Evolutionary conservation across 1,139 yeast genomes (phyloP).

Genomic region (Candida sp.): DNA sequence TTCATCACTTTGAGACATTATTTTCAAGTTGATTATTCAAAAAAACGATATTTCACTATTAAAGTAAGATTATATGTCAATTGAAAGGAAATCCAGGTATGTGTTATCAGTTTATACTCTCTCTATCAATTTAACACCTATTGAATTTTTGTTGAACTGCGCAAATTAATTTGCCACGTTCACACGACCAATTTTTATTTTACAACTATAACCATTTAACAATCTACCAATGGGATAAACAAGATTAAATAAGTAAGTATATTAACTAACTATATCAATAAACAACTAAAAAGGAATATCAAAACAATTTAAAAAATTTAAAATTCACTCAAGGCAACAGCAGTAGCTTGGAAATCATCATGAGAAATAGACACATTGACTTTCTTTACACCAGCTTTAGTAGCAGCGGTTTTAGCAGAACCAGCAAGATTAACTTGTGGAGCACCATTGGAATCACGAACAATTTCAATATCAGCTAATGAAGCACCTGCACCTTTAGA

Average conservation of each 20-base stretch:
- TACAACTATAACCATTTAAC: background rate
- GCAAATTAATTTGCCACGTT: background rate
- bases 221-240: too few species aligned
- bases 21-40: background rate
- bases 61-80: background rate
- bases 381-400: slow-evolving; percentile 60
- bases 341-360: slow-evolving; percentile 96
- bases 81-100: background rate
- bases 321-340: slow-evolving; percentile 86
- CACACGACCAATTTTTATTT: background rate
- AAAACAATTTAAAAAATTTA: slow-evolving; percentile 11
- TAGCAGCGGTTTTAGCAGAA: slow-evolving; percentile 72
- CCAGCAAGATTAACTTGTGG: slow-evolving; percentile 81
- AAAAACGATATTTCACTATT: background rate
- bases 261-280: too few species aligned
- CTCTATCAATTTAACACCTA: background rate
- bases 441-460: slow-evolving; percentile 71
- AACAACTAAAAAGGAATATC: too few species aligned
- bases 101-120: background rate
- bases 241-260: too few species aligned
- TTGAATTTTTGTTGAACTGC: background rate
- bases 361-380: slow-evolving; percentile 92
- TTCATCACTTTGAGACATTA: background rate
- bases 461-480: slow-evolving; percentile 84
- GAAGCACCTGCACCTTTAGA: slow-evolving; percentile 96